Conservation (phyloP, 2,329 filamentous ascomycete genomes). For the Trichoderma endophyticum region DNA sequence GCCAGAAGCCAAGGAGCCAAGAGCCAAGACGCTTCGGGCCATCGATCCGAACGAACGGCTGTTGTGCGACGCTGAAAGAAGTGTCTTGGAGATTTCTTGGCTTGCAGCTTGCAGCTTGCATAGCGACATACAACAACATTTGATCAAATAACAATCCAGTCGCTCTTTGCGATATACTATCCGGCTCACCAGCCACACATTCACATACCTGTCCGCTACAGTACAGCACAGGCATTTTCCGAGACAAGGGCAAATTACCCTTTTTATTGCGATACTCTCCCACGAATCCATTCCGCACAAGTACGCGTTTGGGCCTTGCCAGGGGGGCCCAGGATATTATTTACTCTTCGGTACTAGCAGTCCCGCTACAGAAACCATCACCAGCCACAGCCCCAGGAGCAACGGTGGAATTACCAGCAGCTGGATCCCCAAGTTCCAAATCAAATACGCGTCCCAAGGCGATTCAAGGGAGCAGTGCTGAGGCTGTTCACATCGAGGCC, state of each 20-base stretch:
- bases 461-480: neutral
- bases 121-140: neutral
- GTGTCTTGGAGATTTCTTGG: neutral
- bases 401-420: neutral
- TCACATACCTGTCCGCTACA: neutral
- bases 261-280: neutral
- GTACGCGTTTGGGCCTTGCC: conserved; percentile 7
- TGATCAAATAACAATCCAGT: neutral
- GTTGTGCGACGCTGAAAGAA: neutral
- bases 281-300: neutral
- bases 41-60: neutral
- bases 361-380: neutral
- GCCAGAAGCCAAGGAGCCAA: neutral
- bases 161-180: neutral
- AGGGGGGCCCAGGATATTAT: conserved; percentile 3
- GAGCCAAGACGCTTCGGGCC: neutral
- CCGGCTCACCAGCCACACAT: neutral
- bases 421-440: neutral
- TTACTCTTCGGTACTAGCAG: neutral
- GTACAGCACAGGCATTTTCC: neutral
- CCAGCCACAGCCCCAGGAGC: conserved; percentile 7
- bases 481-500: neutral
- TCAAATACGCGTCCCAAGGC: neutral
- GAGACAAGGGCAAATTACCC: neutral
- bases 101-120: neutral